phyloP scores from a whole-genome alignment of 192 early-diverging fungal species.

The Coemansia sp. region DNA sequence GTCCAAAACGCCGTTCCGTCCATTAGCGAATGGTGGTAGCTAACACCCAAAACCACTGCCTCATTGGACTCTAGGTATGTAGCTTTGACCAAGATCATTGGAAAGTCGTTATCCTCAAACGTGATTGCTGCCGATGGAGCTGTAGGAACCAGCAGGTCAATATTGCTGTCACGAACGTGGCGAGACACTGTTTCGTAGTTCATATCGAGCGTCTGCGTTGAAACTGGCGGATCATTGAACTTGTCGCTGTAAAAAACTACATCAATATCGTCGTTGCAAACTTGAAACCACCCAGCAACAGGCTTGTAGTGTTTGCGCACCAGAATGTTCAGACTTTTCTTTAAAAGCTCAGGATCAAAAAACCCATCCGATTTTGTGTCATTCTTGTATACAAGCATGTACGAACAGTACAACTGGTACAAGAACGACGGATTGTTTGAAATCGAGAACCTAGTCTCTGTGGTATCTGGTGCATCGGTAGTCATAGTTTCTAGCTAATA shows the following conservation, averaged over 20 bases:
- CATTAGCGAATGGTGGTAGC: conserved; percentile 52
- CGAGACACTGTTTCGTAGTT: conserved; percentile 4
- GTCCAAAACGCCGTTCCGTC: conserved; percentile 49
- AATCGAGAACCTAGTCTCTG: conserved; percentile 30
- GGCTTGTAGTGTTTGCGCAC: conserved; percentile 45
- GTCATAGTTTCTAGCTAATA: conserved; percentile 1
- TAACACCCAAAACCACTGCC: conserved; percentile 36
- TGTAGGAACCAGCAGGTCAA: conserved; percentile 29
- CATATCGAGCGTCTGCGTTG: conserved; percentile 32
- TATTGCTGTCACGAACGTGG: conserved; percentile 35
- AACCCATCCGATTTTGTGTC: conserved; percentile 10
- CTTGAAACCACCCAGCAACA: conserved; percentile 43
- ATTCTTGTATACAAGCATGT: conserved; percentile 45
- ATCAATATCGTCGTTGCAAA: conserved; percentile 22
- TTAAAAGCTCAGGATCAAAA: conserved; percentile 18
- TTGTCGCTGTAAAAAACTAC: conserved; percentile 26
- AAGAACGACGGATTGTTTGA: conserved; percentile 47
- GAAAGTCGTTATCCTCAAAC: conserved; percentile 10
- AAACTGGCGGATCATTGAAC: conserved; percentile 45
- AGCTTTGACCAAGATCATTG: conserved; percentile 45
- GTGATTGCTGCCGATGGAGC: conserved; percentile 15
- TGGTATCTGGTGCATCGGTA: background rate
- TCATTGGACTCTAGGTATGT: conserved; percentile 27
- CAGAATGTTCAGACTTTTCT: conserved; percentile 20
- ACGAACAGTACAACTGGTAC: conserved; percentile 55